A percentile compares a stretch with the other conserved stretches of the same genome.
These are phyloP conservation scores for Diutina pseudorugosa DNA, from an alignment of 1,139 yeast genomes.

Conservation along the genomic window DNA sequence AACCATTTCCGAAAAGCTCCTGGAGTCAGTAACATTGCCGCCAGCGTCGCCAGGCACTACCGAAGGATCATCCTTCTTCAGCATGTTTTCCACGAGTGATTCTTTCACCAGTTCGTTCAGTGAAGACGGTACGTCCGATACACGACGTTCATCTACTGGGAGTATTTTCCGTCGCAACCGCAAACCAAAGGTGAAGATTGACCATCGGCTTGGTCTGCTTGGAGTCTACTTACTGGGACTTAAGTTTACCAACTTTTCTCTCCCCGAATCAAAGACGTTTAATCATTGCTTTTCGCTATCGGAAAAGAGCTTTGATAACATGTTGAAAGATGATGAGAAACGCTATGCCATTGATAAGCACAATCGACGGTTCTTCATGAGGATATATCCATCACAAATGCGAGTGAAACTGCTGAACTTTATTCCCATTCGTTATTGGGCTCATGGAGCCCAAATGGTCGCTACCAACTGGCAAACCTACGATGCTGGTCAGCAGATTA, in stretches of 20 bases:
- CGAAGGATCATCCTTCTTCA: background rate
- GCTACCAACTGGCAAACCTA: conserved; percentile 96
- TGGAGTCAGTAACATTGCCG: conserved; percentile 10
- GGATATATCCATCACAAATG: conserved; percentile 78
- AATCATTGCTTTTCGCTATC: conserved; percentile 83
- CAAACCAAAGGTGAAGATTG: conserved; percentile 8
- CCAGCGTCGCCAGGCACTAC: conserved; percentile 7
- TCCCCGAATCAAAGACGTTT: conserved; percentile 72
- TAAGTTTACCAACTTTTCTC: conserved; percentile 69
- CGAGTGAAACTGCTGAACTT: conserved; percentile 73
- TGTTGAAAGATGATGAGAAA: conserved; percentile 52
- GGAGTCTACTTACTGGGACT: conserved; percentile 63
- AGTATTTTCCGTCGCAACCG: conserved; percentile 5
- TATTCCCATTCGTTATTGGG: conserved; percentile 71
- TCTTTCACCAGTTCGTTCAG: conserved; percentile 34
- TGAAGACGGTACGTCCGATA: conserved; percentile 23
- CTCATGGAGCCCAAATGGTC: conserved; percentile 81
- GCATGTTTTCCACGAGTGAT: conserved; percentile 5
- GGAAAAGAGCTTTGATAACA: conserved; percentile 53
- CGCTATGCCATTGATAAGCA: conserved; percentile 53
- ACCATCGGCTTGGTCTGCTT: background rate
- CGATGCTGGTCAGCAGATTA: conserved; percentile 83
- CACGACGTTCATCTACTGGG: background rate
- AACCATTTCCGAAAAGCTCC: conserved; percentile 9
- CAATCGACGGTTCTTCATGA: conserved; percentile 60